Base-by-base conservation (phyloP, 805 yeast genomes). In the Schwanniomyces vanrijiae region DNA sequence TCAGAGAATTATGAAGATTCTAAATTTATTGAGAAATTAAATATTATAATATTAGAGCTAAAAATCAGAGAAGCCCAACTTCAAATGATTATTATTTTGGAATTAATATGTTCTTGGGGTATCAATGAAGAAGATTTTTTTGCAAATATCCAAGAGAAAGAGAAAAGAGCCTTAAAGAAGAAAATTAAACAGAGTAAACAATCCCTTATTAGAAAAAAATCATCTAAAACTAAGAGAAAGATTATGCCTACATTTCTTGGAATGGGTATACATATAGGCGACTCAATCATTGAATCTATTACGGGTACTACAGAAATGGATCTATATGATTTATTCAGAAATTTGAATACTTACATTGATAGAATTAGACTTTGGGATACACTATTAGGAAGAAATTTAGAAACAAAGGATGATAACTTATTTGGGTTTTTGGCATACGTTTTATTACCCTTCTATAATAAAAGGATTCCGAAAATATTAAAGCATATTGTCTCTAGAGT, bases 31-130 rank as follows among this genome's bases (percentile, higher is more conserved):
- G 64, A 64, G 21, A 52, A 57, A 7, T 35, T 65, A 1, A 55
- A 55, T 1, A 68, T 62, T 13, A 49, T 76, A 1, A 55, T 69
- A 2, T 58, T 66, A 33, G 70, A 73, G 33, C 63, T 81, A 48
- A 82, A 81, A 51, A 66, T 77, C 2, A 63, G 85, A 29, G 86
- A 82, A 51, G 77, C 83, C 1, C 84, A 81, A 50, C 56, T 82
- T 26, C 86, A 82, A 55, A 64, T 80, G 0, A 53, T 82, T 2
- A 49, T 80, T 0, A 50, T 78, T 2, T 53, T 82, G 35, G 86
- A 82, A 52, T 46, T 79, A 3, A 58, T 81, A 2, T 51, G 59
- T 19, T 41, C 64, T 9, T 58, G 67, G 47, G 60, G 59, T 4
- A 49, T 71, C 6, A 75, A 73, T 44, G 77, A 66, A 58, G 57